Conservation (phyloP, 495 filamentous ascomycete genomes). For the Penicillium psychrofluorescens region DNA sequence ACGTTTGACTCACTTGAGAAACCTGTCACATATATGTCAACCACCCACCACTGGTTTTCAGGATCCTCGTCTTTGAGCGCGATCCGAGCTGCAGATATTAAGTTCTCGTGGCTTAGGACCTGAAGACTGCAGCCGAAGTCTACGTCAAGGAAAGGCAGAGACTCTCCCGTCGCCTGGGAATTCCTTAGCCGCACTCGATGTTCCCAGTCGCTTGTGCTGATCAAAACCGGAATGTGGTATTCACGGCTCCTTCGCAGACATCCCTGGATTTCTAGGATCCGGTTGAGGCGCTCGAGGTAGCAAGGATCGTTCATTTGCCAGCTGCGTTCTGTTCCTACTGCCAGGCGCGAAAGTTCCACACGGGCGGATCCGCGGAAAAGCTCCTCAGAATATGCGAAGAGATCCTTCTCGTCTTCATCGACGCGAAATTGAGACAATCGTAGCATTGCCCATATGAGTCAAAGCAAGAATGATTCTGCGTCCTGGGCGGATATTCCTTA, state of each 20-base stretch:
- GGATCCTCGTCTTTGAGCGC: background rate
- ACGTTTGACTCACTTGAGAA: background rate
- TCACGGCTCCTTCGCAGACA: background rate
- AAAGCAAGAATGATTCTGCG: background rate
- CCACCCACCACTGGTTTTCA: conserved; percentile 7
- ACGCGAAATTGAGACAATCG: background rate
- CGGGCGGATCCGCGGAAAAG: background rate
- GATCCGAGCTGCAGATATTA: conserved; percentile 5
- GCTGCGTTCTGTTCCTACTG: background rate
- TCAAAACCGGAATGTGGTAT: background rate
- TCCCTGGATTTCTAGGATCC: conserved; percentile 1
- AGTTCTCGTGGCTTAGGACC: conserved; percentile 4
- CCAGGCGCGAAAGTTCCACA: background rate
- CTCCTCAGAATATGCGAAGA: background rate
- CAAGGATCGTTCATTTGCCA: background rate
- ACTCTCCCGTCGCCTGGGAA: background rate
- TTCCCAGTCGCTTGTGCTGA: background rate
- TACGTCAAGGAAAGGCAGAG: background rate
- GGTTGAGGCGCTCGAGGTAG: background rate
- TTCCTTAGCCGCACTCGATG: background rate
- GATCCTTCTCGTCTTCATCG: background rate
- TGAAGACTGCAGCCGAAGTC: background rate
- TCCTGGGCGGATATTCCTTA: background rate
- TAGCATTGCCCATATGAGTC: no score
- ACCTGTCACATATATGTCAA: conserved; percentile 8